Conservation (phyloP, 2,329 filamentous ascomycete species). For the Colletotrichum sublineola region DNA sequence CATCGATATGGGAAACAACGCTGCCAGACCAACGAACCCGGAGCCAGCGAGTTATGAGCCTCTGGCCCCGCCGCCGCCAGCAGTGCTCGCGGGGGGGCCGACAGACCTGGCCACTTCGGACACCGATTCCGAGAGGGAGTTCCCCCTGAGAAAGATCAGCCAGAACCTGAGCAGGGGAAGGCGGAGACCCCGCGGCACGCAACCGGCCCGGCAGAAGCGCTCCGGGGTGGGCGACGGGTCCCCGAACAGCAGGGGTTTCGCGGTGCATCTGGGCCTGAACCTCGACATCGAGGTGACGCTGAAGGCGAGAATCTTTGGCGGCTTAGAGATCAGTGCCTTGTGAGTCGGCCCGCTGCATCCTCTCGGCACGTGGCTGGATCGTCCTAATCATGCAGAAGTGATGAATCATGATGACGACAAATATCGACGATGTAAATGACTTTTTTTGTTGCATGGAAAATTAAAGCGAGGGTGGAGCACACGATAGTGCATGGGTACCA, state of each 20-base stretch:
- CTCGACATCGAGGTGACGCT: constrained; percentile 33
- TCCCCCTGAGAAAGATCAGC: background rate
- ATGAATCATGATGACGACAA: constrained; percentile 23
- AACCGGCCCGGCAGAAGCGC: background rate
- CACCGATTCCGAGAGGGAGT: constrained; percentile 25
- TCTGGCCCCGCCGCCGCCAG: background rate
- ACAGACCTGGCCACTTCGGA: constrained; percentile 17
- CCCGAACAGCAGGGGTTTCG: constrained; percentile 19
- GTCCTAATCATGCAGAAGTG: constrained; percentile 5
- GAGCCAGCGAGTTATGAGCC: background rate
- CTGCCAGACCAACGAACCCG: background rate
- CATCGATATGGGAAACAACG: constrained; percentile 23
- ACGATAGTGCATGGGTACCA: background rate
- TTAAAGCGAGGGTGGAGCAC: background rate
- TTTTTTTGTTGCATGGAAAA: background rate
- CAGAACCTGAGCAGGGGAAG: constrained; percentile 4
- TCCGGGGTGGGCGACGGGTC: background rate
- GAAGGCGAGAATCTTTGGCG: constrained; percentile 26
- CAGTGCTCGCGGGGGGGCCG: constrained; percentile 10
- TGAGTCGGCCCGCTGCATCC: constrained; percentile 2
- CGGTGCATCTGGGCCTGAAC: constrained; percentile 27
- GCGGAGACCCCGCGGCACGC: constrained; percentile 10
- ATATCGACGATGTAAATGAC: background rate
- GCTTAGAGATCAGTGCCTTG: constrained; percentile 32
- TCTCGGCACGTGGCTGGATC: background rate